Evolutionary conservation across 768 basidiomycete genomes (phyloP).

Genomic region (Filobasidium wieringae): DNA sequence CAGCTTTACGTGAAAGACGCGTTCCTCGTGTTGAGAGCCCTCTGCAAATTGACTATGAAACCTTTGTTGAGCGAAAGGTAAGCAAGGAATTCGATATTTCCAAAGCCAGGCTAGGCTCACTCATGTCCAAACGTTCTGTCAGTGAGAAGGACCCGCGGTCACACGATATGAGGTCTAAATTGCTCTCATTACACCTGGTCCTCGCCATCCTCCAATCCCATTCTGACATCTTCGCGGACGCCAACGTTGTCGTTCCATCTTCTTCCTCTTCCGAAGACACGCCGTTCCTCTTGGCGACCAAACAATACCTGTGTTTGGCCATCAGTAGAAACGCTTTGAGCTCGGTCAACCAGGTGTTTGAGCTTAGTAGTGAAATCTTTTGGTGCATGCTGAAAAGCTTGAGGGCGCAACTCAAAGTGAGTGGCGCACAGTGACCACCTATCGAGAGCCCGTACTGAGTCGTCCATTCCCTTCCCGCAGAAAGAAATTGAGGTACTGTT

Average conservation of each 20-base stretch:
- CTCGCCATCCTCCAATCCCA: slow-evolving; percentile 84
- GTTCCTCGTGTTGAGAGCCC: slow-evolving; percentile 88
- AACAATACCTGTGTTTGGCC: slow-evolving; percentile 86
- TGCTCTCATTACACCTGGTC: slow-evolving; percentile 86
- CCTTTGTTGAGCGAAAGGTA: slow-evolving; percentile 86
- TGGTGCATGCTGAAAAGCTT: slow-evolving; percentile 90
- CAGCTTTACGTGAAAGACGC: slow-evolving; percentile 95
- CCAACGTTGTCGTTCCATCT: slow-evolving; percentile 80
- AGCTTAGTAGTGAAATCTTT: slow-evolving; percentile 95
- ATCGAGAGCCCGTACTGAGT: neutral
- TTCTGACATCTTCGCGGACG: slow-evolving; percentile 77
- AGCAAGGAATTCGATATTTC: slow-evolving; percentile 19
- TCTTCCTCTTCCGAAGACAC: slow-evolving; percentile 77
- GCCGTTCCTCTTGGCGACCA: slow-evolving; percentile 81
- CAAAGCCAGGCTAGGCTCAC: neutral
- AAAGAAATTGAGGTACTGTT: slow-evolving; percentile 99
- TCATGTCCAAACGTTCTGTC: slow-evolving; percentile 11
- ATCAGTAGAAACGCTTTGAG: slow-evolving; percentile 91
- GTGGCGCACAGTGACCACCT: slow-evolving; percentile 8
- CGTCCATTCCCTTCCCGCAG: slow-evolving; percentile 41
- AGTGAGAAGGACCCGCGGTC: slow-evolving; percentile 94
- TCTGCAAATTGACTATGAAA: slow-evolving; percentile 98
- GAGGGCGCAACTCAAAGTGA: slow-evolving; percentile 88
- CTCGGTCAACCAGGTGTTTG: slow-evolving; percentile 91
- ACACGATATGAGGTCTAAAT: slow-evolving; percentile 92